Evolutionary conservation across 495 filamentous ascomycete genomes (phyloP), one percentile per base, ranked within the genome.

Genomic region (Halenospora varia): DNA sequence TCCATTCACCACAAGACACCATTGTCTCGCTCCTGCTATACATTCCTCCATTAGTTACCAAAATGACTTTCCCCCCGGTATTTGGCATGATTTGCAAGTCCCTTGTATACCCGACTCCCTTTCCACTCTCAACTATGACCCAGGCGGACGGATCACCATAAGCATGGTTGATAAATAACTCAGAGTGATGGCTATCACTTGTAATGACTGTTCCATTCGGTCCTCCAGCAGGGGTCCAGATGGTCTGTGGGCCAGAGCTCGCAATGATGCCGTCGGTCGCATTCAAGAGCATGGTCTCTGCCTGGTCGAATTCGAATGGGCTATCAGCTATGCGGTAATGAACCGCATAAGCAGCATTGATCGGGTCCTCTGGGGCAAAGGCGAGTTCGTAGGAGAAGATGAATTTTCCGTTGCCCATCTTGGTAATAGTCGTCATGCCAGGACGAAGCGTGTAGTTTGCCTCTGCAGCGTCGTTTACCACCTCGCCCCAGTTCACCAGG

Each of bases 391-490:
- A 57, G n/a, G 48, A 25, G n/a, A 57, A 23, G 18, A 57, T 57
- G 10, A 15, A 57, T 20, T 57, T 57, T 17, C 23, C 48, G 17
- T 48, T 56, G n/a, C 44, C 54, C 47, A 57, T 57, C n/a, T 51
- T 48, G 15, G 55, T 22, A 25, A 68, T 40, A 13, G 75, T 75
- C 4, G 84, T 75, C 86, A 89, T 89, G 48, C 85, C 86, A 0
- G 86, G 86, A 10, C 85, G 78, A 46, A 75, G 76, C 24, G 73
- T 75, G 62, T 88, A 87, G 13, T 69, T 75, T 13, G 74, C 63
- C 52, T 82, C 80, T 9, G 72, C 71, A 15, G 85, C 81, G 65
- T 88, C 84, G 52, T 86, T 73, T 25, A 86, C 77, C 8, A 76
- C 70, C 2, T 74, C 61, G 15, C 74, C 75, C 86, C 85, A 89